These are phyloP conservation scores for Saccharomyces pastorianus DNA, from an alignment of 1,139 yeast species.

Conservation along the genomic window DNA sequence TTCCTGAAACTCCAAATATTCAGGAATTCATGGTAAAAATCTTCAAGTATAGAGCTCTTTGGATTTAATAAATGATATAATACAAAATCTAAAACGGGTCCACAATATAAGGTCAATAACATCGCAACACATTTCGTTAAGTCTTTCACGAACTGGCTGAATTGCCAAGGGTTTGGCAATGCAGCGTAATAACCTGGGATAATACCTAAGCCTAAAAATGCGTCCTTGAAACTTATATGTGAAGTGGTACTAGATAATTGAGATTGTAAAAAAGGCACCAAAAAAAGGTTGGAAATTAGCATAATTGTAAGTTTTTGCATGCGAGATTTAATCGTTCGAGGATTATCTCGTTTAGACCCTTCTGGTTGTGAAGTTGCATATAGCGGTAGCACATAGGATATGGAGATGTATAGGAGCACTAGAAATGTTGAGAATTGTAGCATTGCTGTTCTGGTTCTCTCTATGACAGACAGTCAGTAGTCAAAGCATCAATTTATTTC, in stretches of 20 bases:
- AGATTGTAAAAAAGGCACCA: conserved; percentile 28
- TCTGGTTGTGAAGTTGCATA: conserved; percentile 24
- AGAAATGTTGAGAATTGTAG: not conserved
- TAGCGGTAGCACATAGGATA: conserved; percentile 24
- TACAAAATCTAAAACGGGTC: conserved; percentile 44
- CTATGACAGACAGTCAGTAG: not conserved
- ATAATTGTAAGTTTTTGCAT: conserved; percentile 28
- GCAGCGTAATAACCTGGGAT: conserved; percentile 24
- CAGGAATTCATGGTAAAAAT: conserved; percentile 26
- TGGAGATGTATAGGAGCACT: conserved; percentile 21
- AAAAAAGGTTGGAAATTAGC: conserved; percentile 22
- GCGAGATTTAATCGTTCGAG: conserved; percentile 34
- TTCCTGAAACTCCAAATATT: conserved; percentile 53
- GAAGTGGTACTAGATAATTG: conserved; percentile 6
- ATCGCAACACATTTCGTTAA: conserved; percentile 29
- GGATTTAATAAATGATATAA: conserved; percentile 29
- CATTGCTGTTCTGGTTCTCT: not conserved
- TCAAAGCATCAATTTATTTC: not conserved
- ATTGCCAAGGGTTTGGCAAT: not conserved
- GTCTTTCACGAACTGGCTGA: conserved; percentile 15
- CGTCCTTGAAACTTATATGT: not conserved
- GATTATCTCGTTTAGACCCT: conserved; percentile 38
- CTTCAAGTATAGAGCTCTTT: conserved; percentile 16
- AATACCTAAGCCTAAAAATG: conserved; percentile 25
- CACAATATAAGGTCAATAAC: conserved; percentile 44